Percentiles rank a stretch among this genome's conserved stretches.
Evolutionary conservation across 441 rosid genomes (phyloP).

Genomic region (Jatropha podagrica): DNA sequence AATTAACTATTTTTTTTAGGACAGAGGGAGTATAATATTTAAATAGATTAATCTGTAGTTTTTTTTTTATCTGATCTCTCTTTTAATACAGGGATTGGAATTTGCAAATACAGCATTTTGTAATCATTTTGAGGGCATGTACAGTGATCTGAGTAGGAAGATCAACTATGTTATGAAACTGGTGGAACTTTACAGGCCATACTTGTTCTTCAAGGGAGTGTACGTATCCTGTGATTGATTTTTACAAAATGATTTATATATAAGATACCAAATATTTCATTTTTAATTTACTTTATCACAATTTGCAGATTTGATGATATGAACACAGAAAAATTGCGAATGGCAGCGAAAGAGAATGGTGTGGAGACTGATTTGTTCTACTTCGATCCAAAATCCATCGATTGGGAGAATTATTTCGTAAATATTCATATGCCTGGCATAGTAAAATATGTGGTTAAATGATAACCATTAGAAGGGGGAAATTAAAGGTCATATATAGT

Average conservation of each 20-base stretch:
- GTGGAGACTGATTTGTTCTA: constrained; percentile 14
- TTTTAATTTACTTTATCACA: neutral
- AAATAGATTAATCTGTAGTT: neutral
- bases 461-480: neutral
- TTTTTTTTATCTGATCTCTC: neutral
- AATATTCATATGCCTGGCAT: constrained; percentile 34
- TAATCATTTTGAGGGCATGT: constrained; percentile 43
- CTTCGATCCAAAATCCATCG: constrained; percentile 31
- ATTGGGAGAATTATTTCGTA: constrained; percentile 37
- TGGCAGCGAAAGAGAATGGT: neutral
- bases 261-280: neutral
- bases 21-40: too few species aligned
- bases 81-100: constrained; percentile 51
- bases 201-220: constrained; percentile 56
- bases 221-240: neutral
- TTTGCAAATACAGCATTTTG: constrained; percentile 52
- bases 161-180: constrained; percentile 46
- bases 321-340: constrained; percentile 3
- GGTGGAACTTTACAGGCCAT: constrained; percentile 56
- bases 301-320: constrained; percentile 8
- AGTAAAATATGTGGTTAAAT: constrained; percentile 19
- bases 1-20: too few species aligned
- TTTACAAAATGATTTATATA: neutral
- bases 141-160: constrained; percentile 50
- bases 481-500: neutral